phyloP scores from a whole-genome alignment of 768 basidiomycete species.

The Suillus fuscotomentosus region DNA sequence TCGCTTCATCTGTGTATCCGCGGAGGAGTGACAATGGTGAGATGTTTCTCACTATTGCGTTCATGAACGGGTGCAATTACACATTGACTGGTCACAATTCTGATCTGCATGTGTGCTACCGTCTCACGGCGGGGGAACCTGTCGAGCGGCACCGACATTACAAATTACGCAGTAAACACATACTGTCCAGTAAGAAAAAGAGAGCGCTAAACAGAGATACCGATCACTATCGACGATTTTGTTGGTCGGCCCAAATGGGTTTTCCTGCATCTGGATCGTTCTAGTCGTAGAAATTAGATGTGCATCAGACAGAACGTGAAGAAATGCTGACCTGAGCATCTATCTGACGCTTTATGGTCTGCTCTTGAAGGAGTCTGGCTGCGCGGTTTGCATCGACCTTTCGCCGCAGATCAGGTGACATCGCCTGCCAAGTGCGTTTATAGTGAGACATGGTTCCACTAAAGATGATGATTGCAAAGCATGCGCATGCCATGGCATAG shows the following conservation, averaged over 20 bases:
- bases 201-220: not conserved
- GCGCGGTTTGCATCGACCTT: slow-evolving; percentile 61
- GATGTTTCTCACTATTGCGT: not conserved
- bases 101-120: not conserved
- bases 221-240: slow-evolving; percentile 12
- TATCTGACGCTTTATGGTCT: slow-evolving; percentile 49
- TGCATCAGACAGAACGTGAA: not conserved
- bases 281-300: slow-evolving; percentile 4
- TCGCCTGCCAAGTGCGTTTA: slow-evolving; percentile 36
- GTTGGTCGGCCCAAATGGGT: slow-evolving; percentile 34
- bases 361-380: slow-evolving; percentile 52
- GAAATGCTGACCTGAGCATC: slow-evolving; percentile 47
- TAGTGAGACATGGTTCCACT: slow-evolving; percentile 2
- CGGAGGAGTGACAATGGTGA: not conserved
- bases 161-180: not conserved
- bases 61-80: not conserved
- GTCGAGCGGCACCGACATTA: not conserved
- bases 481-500: not conserved
- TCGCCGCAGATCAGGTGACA: slow-evolving; percentile 63
- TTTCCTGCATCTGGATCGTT: slow-evolving; percentile 27
- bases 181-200: not conserved
- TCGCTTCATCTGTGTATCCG: not conserved
- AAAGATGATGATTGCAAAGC: not conserved
- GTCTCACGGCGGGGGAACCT: not conserved
- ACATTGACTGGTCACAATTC: not conserved